Conservation (phyloP, 306 rosid genomes). For the Parietaria judaica region DNA sequence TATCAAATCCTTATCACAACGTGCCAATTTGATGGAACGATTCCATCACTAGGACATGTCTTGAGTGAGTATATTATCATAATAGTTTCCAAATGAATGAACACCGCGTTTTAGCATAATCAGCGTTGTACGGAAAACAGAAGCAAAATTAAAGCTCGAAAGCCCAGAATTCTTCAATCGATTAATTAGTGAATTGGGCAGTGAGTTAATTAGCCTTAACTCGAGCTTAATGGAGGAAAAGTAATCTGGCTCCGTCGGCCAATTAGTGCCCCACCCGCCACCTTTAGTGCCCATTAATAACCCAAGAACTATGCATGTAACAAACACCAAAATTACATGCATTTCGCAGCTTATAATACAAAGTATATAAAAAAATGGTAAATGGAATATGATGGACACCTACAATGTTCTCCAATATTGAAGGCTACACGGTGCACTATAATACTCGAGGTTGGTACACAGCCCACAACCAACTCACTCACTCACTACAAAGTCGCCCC, state of each 20-base stretch:
- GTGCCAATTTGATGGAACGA: too few species aligned
- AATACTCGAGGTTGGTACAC: background rate
- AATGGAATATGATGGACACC: too few species aligned
- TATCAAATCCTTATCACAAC: too few species aligned
- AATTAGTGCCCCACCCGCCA: constrained; percentile 3
- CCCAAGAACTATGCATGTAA: background rate
- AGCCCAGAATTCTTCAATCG: background rate
- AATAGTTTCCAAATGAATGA: too few species aligned
- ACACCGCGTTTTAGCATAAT: too few species aligned
- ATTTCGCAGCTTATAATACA: too few species aligned
- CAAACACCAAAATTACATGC: background rate
- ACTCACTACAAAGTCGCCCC: background rate
- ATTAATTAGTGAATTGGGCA: background rate
- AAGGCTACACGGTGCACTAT: too few species aligned
- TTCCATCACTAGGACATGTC: too few species aligned
- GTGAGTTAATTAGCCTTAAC: background rate
- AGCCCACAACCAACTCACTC: background rate
- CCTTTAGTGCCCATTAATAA: background rate
- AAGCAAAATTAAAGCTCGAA: background rate
- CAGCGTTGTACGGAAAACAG: background rate
- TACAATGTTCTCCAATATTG: too few species aligned
- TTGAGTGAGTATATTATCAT: too few species aligned
- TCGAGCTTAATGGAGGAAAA: background rate
- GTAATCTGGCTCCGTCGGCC: background rate
- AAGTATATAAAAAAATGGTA: too few species aligned